A percentile compares a stretch with the other conserved stretches of the same genome.
Evolutionary conservation across 108 stramenopile species (phyloP).

Genomic region (Pseudonitzschia pungens): DNA sequence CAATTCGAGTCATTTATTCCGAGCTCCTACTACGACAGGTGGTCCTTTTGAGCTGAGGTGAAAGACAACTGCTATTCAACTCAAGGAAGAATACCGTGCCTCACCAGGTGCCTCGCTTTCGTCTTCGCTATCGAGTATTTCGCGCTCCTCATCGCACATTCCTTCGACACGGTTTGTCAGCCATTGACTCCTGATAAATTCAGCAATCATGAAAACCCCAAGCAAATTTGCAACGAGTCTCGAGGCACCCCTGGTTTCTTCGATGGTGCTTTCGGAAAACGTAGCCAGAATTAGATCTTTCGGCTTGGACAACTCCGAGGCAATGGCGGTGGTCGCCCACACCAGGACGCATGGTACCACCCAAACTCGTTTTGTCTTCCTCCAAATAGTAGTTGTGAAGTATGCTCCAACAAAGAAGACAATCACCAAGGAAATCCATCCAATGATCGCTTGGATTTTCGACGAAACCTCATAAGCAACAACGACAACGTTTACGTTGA

Average conservation of each 20-base stretch:
- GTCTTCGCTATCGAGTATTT: not conserved
- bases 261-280: constrained; percentile 25
- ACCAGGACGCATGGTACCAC: constrained; percentile 60
- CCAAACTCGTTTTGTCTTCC: constrained; percentile 26
- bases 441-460: constrained; percentile 46
- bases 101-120: not conserved
- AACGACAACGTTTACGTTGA: constrained; percentile 76
- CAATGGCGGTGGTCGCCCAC: constrained; percentile 69
- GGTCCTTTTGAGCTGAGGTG: not conserved
- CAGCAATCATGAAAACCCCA: not conserved
- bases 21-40: not conserved
- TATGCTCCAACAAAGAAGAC: constrained; percentile 57
- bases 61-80: not conserved
- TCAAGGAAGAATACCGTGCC: not conserved
- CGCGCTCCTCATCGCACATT: not conserved
- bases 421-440: constrained; percentile 49
- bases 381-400: constrained; percentile 3
- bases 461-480: constrained; percentile 41
- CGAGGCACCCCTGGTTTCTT: not conserved
- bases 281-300: constrained; percentile 49
- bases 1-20: too few species aligned
- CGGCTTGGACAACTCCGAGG: constrained; percentile 47
- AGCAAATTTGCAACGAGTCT: not conserved
- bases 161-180: not conserved
- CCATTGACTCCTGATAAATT: not conserved